A percentile compares a stretch with the other conserved stretches of the same genome.
phyloP scores from a whole-genome alignment of 176 grass and related monocot species.

The Aegilops umbellulata region DNA sequence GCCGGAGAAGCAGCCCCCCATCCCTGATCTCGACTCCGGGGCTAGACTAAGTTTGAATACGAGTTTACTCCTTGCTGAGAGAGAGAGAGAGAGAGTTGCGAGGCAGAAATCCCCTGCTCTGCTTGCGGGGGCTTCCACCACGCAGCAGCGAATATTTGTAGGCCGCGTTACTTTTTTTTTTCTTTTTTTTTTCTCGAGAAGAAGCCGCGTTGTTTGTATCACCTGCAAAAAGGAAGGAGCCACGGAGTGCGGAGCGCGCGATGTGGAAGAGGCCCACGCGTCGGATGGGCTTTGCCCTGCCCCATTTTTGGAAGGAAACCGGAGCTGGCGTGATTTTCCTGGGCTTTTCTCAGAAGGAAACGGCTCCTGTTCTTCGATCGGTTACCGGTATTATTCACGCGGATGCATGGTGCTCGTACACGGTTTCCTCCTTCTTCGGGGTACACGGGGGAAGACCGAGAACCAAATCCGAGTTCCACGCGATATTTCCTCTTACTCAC shows the following conservation, averaged over 20 bases:
- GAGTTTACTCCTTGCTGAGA: too few species aligned
- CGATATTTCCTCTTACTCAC: neutral
- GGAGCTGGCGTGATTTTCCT: neutral
- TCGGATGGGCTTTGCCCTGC: too few species aligned
- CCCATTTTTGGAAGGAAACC: neutral
- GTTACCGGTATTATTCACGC: neutral
- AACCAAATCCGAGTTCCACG: neutral
- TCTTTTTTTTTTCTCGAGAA: too few species aligned
- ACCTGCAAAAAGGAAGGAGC: too few species aligned
- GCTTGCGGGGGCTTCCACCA: neutral
- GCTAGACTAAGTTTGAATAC: too few species aligned
- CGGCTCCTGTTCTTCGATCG: neutral
- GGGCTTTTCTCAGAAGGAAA: neutral
- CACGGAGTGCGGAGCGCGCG: too few species aligned
- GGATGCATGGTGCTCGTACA: neutral
- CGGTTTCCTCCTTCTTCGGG: neutral
- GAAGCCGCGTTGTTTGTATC: too few species aligned
- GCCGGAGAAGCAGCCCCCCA: slow-evolving; percentile 81
- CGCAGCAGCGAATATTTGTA: neutral
- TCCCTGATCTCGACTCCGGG: neutral
- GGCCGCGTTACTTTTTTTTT: too few species aligned
- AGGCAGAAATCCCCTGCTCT: neutral
- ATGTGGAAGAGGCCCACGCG: too few species aligned
- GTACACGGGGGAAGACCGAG: neutral
- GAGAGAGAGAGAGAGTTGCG: too few species aligned